Percentiles rank a stretch among this genome's conserved stretches.
Conservation (phyloP, 1,284 basidiomycete genomes). For the Leccinum cinnamomeum region DNA sequence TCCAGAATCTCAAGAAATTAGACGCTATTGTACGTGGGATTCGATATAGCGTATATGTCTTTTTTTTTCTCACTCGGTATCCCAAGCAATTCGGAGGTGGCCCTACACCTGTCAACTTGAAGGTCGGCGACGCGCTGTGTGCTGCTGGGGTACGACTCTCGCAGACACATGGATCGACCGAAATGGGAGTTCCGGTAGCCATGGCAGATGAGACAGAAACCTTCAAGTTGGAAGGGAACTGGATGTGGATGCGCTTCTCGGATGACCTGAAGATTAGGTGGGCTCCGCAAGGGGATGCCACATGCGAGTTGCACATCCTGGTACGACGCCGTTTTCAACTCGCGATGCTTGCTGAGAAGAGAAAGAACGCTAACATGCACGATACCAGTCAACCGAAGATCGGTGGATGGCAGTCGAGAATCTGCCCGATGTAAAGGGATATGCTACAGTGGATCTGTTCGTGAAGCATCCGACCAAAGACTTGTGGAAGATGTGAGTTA, state of each 20-base stretch:
- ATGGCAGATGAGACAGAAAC: not conserved
- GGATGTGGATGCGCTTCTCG: constrained; percentile 34
- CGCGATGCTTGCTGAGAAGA: not conserved
- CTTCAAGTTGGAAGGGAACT: constrained; percentile 21
- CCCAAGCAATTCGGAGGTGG: too few species aligned
- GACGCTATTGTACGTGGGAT: too few species aligned
- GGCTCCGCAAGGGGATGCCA: constrained; percentile 31
- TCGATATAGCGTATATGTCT: too few species aligned
- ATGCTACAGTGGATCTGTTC: constrained; percentile 16
- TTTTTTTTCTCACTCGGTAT: too few species aligned
- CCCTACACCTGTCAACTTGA: too few species aligned
- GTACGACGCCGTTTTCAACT: constrained; percentile 15
- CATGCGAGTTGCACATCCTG: constrained; percentile 25
- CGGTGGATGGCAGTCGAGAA: constrained; percentile 25
- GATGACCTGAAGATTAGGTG: constrained; percentile 26
- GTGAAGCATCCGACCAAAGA: constrained; percentile 22
- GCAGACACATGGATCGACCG: too few species aligned
- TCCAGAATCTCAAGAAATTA: too few species aligned
- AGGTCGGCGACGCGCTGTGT: too few species aligned
- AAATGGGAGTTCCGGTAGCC: not conserved
- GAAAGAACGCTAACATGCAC: too few species aligned
- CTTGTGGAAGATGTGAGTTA: constrained; percentile 18
- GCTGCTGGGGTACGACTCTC: too few species aligned
- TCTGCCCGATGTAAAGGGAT: constrained; percentile 17
- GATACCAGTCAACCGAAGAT: constrained; percentile 19